phyloP scores from a whole-genome alignment of 2,329 filamentous ascomycete species.

The Ilyonectria mors-panacis region DNA sequence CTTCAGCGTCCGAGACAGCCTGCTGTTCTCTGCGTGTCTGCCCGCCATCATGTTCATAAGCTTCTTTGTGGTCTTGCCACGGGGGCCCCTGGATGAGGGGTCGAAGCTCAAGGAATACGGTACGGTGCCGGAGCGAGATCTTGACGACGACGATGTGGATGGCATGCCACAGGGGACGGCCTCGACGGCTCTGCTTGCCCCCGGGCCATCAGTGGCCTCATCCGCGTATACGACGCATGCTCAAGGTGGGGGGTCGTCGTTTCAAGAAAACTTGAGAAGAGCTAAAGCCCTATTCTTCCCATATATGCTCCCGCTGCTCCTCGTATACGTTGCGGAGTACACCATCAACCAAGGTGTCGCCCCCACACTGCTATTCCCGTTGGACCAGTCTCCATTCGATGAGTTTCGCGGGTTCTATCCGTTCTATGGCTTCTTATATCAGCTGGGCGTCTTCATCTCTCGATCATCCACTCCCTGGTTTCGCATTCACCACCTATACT shows the following conservation, averaged over 20 bases:
- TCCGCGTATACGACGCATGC: constrained; percentile 56
- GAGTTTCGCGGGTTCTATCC: constrained; percentile 93
- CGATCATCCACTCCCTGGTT: constrained; percentile 91
- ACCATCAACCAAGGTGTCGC: constrained; percentile 97
- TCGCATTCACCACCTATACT: constrained; percentile 84
- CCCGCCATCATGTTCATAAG: constrained; percentile 86
- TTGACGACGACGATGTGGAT: constrained; percentile 56
- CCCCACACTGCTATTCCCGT: constrained; percentile 89
- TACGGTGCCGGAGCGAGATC: constrained; percentile 61
- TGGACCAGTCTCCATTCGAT: constrained; percentile 81
- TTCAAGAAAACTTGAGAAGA: constrained; percentile 73
- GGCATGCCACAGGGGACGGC: constrained; percentile 56
- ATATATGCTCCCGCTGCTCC: constrained; percentile 89
- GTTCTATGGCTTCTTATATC: constrained; percentile 94
- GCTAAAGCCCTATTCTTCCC: constrained; percentile 80
- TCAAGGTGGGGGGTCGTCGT: constrained; percentile 48
- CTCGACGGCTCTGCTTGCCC: constrained; percentile 65
- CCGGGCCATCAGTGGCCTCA: constrained; percentile 58
- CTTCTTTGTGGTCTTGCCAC: constrained; percentile 87
- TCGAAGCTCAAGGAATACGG: constrained; percentile 67
- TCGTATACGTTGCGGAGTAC: constrained; percentile 97
- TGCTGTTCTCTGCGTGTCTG: constrained; percentile 84
- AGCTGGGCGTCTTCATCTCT: constrained; percentile 94
- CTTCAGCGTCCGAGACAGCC: constrained; percentile 79
- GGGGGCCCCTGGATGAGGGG: constrained; percentile 71